Evolutionary conservation across 2,329 filamentous ascomycete genomes (phyloP), one percentile per base, ranked within the genome.

Genomic region (Botrytis squamosa): DNA sequence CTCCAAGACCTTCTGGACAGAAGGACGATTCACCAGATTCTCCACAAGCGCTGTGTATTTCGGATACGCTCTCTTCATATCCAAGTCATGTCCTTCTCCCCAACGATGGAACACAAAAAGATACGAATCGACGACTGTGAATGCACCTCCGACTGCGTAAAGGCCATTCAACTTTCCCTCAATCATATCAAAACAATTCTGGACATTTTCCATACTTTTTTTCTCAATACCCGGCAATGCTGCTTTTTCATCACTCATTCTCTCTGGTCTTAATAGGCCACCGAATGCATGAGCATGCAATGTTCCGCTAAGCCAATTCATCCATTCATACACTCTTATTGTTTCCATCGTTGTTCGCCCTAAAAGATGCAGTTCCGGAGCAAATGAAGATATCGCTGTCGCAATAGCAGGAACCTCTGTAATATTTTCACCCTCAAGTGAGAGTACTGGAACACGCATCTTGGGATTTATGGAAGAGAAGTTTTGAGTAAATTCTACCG

Each of bases 101-200:
- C 82, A 83, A 8, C 79, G 75, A 75, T 80, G 82, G 60, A 82
- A 80, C 12, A 81, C 77, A 72, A 80, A 80, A 62, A 83, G 72
- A 75, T 79, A 82, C 12, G 79, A 72, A 77, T 83, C 82, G 10
- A 81, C 82, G 18, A 76, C 81, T 9, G 82, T 83, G 29, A 83
- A 77, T 10, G n/a, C 25, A 20, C 75, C 74, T 3, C 80, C 80
- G 29, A 82, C 78, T 1, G 80, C 80, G 75, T 79, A 70, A 9
- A 74, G 33, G 18, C 75, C 77, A 9, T 44, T 65, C 62, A 82
- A 64, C 66, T 76, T 78, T 14, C 68, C 63, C 36, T 82, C 80
- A 55, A 82, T 77, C 22, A 70, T 71, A 22, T 71, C 78, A 72
- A 79, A 80, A 25, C 75, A 76, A 22, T 77, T 76, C 10, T 76